Base-by-base conservation (phyloP, 495 filamentous ascomycete species). In the Penicillium pulvis region DNA sequence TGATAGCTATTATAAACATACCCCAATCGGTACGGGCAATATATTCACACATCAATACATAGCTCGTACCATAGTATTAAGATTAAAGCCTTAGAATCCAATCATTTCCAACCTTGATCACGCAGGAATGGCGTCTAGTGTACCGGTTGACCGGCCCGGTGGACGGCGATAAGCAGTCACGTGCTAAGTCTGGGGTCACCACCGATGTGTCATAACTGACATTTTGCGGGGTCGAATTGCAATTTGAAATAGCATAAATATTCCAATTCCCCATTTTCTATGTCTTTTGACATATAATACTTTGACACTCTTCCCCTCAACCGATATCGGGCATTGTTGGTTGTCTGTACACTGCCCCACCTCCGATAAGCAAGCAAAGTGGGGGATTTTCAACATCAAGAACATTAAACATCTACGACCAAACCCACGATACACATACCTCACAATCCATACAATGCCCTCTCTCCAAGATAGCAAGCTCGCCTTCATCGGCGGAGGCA, bases 401-500 rank as follows among this genome's bases (percentile, higher is more conserved):
- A 49, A 35, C 50, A 35, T 12, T 33, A 11, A 39, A 57, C 31
- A 16, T n/a, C 10, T 3, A 49, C 42, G 41, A 26, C 35, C 26
- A 51, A 24, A 42, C 16, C 30, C 31, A 53, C 62, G 36, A 30
- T 14, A 24, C 35, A 47, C 46, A 36, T 17, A 46, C 50, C 17
- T 19, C 30, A 53, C 39, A 39, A 60, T 48, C 51, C 47, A 19
- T 45, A 61, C 47, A 61, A 75, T 74, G 70, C 67, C 69, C 7
- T 66, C 75, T 49, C 67, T 77, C 20, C 71, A 73, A 64, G 56
- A 69, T 12, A 75, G 71, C 67, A 72, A 70, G 39, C 58, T 77
- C 58, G 71, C 73, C 73, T 77, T 77, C 61, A 74, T 77, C 31
- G 75, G 75, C 59, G 75, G 75, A 24, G 75, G 75, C 58, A 77